A percentile compares a stretch with the other conserved stretches of the same genome.
Conservation (phyloP, 2,329 filamentous ascomycete genomes). For the Pseudopyricularia javanii region DNA sequence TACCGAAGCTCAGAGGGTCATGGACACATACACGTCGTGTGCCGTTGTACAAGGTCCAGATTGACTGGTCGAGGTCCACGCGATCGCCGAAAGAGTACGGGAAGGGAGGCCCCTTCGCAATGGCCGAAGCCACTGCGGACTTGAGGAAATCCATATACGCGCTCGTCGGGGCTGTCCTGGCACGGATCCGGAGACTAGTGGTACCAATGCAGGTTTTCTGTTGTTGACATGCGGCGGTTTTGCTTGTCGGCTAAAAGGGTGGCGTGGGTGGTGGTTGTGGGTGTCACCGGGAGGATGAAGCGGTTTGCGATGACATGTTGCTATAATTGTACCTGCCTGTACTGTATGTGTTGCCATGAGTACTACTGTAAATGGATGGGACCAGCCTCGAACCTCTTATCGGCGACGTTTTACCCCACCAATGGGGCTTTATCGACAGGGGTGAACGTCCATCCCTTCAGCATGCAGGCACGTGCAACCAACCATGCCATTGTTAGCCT, state of each 20-base stretch:
- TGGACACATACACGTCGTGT: constrained; percentile 65
- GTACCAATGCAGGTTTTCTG: background rate
- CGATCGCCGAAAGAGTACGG: constrained; percentile 88
- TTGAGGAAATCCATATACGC: constrained; percentile 86
- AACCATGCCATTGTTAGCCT: background rate
- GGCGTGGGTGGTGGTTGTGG: background rate
- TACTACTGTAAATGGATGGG: background rate
- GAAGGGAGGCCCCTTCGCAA: constrained; percentile 86
- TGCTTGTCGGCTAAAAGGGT: background rate
- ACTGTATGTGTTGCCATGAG: too few relatives aligned
- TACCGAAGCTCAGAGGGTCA: too few relatives aligned
- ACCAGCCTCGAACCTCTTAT: background rate
- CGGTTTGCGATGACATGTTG: too few relatives aligned
- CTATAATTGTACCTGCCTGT: too few relatives aligned
- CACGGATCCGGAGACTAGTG: too few relatives aligned
- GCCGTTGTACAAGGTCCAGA: constrained; percentile 94
- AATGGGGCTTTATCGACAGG: background rate
- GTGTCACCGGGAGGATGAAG: too few relatives aligned
- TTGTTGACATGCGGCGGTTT: background rate
- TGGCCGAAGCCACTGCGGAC: constrained; percentile 91
- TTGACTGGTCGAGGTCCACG: constrained; percentile 83
- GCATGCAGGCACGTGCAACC: background rate
- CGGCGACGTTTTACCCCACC: background rate
- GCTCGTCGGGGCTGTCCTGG: too few relatives aligned
- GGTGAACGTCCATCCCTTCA: background rate